Evolutionary conservation across 2,329 filamentous ascomycete species (phyloP).

Genomic region (Colletotrichum sojae): DNA sequence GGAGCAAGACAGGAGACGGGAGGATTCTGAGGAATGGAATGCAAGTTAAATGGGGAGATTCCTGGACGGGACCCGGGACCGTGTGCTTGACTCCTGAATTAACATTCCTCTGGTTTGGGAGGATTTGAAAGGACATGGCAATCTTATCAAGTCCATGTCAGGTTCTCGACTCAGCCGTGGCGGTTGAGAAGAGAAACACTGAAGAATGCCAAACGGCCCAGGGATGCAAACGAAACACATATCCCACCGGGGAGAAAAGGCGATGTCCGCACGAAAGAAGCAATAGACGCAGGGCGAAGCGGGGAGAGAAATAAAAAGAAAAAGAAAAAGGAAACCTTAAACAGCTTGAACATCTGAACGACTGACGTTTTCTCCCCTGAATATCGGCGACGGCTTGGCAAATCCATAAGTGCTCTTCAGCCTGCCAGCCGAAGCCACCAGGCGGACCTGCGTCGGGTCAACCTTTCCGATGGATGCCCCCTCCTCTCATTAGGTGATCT

Average conservation of each 20-base stretch:
- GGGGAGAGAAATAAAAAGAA: background rate
- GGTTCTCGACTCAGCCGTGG: too few species aligned
- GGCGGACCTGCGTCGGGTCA: background rate
- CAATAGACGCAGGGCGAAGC: background rate
- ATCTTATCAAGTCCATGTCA: too few species aligned
- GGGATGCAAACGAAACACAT: conserved; percentile 24
- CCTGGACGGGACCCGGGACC: background rate
- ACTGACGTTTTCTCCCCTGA: background rate
- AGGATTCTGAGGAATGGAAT: too few species aligned
- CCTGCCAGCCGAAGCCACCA: background rate
- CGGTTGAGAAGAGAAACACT: conserved; percentile 4
- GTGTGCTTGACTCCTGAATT: background rate
- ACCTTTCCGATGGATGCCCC: background rate
- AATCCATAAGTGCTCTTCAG: background rate
- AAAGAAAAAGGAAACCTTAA: background rate
- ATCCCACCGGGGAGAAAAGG: conserved; percentile 2
- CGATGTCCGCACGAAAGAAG: conserved; percentile 8
- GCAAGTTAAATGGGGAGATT: background rate
- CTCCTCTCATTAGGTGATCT: too few species aligned
- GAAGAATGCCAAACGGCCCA: conserved; percentile 12
- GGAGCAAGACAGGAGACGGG: too few species aligned
- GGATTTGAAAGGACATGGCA: background rate
- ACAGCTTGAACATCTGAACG: background rate
- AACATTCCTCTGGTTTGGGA: background rate
- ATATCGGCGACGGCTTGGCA: background rate